Evolutionary conservation across 148 eudicot species (phyloP).

Genomic region (Beta vulgaris): DNA sequence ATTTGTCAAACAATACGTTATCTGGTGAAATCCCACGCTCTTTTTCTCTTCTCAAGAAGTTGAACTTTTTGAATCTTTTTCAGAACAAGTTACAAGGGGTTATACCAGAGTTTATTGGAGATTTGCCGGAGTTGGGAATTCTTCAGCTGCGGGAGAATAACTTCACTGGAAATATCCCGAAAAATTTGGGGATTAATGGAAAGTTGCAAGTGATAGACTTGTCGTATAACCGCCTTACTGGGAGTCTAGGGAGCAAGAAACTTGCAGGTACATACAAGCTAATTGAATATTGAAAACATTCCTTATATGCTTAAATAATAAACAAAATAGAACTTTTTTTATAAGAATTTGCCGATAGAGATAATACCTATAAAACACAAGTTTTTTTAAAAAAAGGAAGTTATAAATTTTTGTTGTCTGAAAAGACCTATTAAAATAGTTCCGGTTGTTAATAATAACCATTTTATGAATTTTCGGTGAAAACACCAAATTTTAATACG

Average conservation of each 20-base stretch:
- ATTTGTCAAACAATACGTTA: slow-evolving; percentile 71
- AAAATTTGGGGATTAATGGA: slow-evolving; percentile 51
- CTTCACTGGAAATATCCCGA: slow-evolving; percentile 76
- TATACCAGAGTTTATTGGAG: slow-evolving; percentile 70
- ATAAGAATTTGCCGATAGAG: too few species aligned
- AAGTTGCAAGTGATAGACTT: slow-evolving; percentile 58
- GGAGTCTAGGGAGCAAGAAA: slow-evolving; percentile 25
- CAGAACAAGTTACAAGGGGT: slow-evolving; percentile 75
- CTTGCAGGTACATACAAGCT: too few species aligned
- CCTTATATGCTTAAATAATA: too few species aligned
- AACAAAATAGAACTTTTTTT: too few species aligned
- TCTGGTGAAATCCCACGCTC: slow-evolving; percentile 66
- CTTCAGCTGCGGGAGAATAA: slow-evolving; percentile 94
- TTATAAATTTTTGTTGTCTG: too few species aligned
- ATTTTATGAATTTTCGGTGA: too few species aligned
- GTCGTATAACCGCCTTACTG: slow-evolving; percentile 78
- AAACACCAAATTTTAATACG: too few species aligned
- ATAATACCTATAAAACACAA: too few species aligned
- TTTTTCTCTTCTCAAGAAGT: slow-evolving; percentile 50
- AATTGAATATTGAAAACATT: too few species aligned
- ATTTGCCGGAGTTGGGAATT: slow-evolving; percentile 67
- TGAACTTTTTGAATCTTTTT: slow-evolving; percentile 69
- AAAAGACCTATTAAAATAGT: too few species aligned
- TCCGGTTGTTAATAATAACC: too few species aligned
- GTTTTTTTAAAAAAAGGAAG: too few species aligned